Conservation (phyloP, 179 eudicot species). For the Beta lomatogona region DNA sequence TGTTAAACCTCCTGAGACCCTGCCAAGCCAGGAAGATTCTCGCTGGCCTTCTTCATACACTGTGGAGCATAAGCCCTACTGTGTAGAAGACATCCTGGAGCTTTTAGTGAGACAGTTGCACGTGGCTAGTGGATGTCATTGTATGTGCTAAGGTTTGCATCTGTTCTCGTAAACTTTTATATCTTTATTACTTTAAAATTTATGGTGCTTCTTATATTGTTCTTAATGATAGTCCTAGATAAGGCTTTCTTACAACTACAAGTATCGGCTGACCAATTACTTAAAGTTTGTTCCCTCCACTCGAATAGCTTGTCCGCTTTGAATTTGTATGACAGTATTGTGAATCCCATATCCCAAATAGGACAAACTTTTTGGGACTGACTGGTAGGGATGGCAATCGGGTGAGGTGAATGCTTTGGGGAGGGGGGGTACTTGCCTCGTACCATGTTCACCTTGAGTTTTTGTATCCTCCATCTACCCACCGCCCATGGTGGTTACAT, state of each 20-base stretch:
- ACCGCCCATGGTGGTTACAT: too few species aligned
- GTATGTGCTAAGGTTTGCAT: not conserved
- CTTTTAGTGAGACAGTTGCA: not conserved
- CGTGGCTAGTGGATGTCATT: not conserved
- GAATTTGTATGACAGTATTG: not conserved
- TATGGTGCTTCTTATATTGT: not conserved
- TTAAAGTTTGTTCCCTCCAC: not conserved
- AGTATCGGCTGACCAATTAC: not conserved
- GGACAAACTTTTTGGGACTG: not conserved
- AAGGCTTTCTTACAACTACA: not conserved
- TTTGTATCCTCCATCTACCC: too few species aligned
- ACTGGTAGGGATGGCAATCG: not conserved
- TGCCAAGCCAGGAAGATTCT: not conserved
- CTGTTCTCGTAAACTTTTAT: not conserved
- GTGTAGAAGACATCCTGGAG: not conserved
- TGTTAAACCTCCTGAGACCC: not conserved
- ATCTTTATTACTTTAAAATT: not conserved
- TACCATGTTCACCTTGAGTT: too few species aligned
- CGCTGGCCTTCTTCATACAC: too few species aligned
- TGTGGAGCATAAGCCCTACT: not conserved
- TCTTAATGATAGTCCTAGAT: not conserved
- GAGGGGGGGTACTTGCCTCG: too few species aligned
- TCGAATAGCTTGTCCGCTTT: not conserved
- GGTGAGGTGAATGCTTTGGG: too few species aligned
- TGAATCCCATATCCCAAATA: not conserved